Evolutionary conservation across 2,329 filamentous ascomycete species (phyloP), one percentile per base, ranked within the genome.

Genomic region (Fonsecaea nubica): DNA sequence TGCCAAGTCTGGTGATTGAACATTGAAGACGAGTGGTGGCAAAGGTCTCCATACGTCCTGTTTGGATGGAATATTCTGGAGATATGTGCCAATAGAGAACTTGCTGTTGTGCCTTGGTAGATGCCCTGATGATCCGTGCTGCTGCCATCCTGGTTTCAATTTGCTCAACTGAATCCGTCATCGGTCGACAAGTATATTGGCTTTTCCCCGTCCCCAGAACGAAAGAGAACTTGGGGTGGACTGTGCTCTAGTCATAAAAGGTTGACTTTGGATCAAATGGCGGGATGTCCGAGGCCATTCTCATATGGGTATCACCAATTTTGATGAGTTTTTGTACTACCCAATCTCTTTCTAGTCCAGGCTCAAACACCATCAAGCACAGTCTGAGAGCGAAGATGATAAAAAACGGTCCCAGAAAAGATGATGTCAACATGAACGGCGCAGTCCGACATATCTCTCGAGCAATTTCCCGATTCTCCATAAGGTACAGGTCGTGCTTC

Each of bases 331-430:
- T 71, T 12, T 55, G 58, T 12, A 71, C 13, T 1, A 72, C 70
- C 72, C 72, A 74, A 25, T 66, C 63, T 32, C 67, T 62, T 53
- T 73, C 68, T 12, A 35, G 36, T 6, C 66, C 67, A 6, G 65
- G 67, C 48, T 72, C 69, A 42, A 73, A 69, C 9, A 69, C 65
- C 42, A 69, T 48, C 55, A 73, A 58, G 54, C 68, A 70, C 0
- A 72, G 53, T 38, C 72, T 64, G 12, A 74, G 57, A 48, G 66
- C 72, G 55, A 73, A 74, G 32, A 68, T 72, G 58, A 70, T 59
- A 62, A 70, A 72, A 55, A 73, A 74, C 3, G 72, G 72, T 13
- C 72, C 72, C 2, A 71, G 66, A 52, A 74, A 74, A 3, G 70
- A 73, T 4, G 71, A 74, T 12, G 62, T 72, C 56, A 72, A 48